Base-by-base conservation (phyloP, 2,329 filamentous ascomycete genomes). In the Stagonosporopsis tanaceti region DNA sequence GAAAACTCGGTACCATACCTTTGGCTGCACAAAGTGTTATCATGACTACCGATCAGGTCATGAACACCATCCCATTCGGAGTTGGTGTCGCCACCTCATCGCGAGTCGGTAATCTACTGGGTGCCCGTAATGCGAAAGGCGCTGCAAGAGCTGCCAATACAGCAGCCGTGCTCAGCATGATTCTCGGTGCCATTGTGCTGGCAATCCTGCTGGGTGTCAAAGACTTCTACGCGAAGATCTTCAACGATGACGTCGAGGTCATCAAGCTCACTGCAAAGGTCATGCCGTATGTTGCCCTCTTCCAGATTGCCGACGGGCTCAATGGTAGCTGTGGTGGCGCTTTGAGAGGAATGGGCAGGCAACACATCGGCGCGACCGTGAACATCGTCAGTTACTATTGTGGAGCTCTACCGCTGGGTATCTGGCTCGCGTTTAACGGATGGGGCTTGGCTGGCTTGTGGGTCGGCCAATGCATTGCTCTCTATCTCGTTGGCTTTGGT, bases 231-330 rank as follows among this genome's bases (percentile, higher is more conserved):
- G 92, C 89, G 0, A 85, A 85, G 51, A 84, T 96, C 2, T 96
- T 96, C 80, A 96, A 93, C 68, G 85, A 93, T 61, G 91, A 96
- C 65, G 76, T 85, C 20, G 77, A 82, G 0, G 92, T 96, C 0
- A 82, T 96, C 40, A 79, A 73, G 8, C 84, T 96, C 0, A 93
- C 93, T 0, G 86, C 89, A 0, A 79, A 88, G 15, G 89, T 96
- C 25, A 88, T 96, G 81, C 93, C 93, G 0, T 94, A 88, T 67
- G 92, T 96, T 1, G 93, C 92, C 0, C 80, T 96, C 2, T 96
- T 96, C 76, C 92, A 96, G 78, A 93, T 96, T 58, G 92, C 92
- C 0, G 92, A 96, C 72, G 93, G 92, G 0, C 78, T 96, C 32
- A 95, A 95, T 68, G 92, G 92, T 1, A 90, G 87, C 58, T 96